Conservation (phyloP, 192 early-diverging fungal species). For the Coemansia sp. region DNA sequence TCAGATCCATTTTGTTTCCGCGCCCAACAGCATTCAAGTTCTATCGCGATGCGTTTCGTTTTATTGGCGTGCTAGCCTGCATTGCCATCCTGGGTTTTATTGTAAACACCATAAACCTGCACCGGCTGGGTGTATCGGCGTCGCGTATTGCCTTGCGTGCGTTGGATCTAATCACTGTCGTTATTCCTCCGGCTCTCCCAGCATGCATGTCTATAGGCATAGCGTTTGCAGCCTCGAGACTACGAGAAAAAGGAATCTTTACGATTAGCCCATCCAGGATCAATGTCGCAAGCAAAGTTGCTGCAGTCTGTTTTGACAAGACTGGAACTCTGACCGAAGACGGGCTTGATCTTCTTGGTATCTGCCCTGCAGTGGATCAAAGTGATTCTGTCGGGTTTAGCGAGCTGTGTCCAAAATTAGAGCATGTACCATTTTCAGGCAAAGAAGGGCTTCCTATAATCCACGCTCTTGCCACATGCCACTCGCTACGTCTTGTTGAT, state of each 20-base stretch:
- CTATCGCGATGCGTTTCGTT: constrained; percentile 91
- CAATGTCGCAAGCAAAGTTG: constrained; percentile 93
- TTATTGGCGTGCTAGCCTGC: constrained; percentile 81
- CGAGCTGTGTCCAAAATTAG: constrained; percentile 23
- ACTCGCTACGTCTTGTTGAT: constrained; percentile 83
- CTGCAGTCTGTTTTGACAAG: constrained; percentile 96
- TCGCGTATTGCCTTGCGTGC: constrained; percentile 77
- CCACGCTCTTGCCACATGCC: constrained; percentile 71
- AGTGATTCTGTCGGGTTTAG: constrained; percentile 22
- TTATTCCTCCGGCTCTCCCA: constrained; percentile 93
- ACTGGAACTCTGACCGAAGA: constrained; percentile 96
- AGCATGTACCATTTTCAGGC: constrained; percentile 3
- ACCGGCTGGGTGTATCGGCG: constrained; percentile 69
- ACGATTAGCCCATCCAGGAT: constrained; percentile 92
- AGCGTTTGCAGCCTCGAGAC: constrained; percentile 82
- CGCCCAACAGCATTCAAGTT: constrained; percentile 91
- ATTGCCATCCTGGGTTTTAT: constrained; percentile 83
- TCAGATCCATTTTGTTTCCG: constrained; percentile 94
- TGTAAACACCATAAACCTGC: constrained; percentile 79
- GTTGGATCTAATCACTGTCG: constrained; percentile 92
- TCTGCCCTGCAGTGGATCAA: constrained; percentile 54
- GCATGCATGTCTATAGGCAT: constrained; percentile 97
- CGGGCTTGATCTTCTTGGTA: constrained; percentile 87
- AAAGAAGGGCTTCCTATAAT: constrained; percentile 21
- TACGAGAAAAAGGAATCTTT: constrained; percentile 79